Evolutionary conservation across 208 protist species (phyloP).

Genomic region (Leishmania tropica): DNA sequence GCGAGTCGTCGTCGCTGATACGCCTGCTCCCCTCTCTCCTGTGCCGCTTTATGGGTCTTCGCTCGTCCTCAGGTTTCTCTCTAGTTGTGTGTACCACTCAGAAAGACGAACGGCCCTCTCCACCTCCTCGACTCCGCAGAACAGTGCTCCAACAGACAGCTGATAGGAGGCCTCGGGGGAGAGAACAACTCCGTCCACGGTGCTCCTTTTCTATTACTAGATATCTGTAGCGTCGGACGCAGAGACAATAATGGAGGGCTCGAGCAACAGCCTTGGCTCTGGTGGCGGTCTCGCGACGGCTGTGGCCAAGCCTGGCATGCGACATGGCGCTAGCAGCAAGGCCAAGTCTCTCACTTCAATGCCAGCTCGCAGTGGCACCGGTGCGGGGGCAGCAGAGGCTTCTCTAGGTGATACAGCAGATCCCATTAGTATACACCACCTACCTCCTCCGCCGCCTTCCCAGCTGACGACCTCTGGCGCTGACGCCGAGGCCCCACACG

Average conservation of each 20-base stretch:
- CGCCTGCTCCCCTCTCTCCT: background rate
- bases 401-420: background rate
- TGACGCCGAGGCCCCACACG: background rate
- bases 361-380: background rate
- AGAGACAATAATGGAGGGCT: background rate
- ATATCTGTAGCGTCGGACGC: background rate
- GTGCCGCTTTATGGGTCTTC: background rate
- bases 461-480: slow-evolving; percentile 12
- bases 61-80: background rate
- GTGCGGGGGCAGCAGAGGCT: background rate
- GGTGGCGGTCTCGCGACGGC: background rate
- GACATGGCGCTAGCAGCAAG: background rate
- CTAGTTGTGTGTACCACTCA: background rate
- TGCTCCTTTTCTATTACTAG: background rate
- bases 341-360: background rate
- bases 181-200: background rate
- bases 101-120: background rate
- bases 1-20: background rate
- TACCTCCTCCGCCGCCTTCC: background rate
- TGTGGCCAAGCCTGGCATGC: background rate
- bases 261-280: background rate
- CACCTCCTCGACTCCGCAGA: background rate
- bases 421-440: background rate
- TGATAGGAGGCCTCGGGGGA: background rate
- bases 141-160: background rate